These are phyloP conservation scores for Hericium alpestre DNA, from an alignment of 768 basidiomycete species.

Conservation along the genomic window DNA sequence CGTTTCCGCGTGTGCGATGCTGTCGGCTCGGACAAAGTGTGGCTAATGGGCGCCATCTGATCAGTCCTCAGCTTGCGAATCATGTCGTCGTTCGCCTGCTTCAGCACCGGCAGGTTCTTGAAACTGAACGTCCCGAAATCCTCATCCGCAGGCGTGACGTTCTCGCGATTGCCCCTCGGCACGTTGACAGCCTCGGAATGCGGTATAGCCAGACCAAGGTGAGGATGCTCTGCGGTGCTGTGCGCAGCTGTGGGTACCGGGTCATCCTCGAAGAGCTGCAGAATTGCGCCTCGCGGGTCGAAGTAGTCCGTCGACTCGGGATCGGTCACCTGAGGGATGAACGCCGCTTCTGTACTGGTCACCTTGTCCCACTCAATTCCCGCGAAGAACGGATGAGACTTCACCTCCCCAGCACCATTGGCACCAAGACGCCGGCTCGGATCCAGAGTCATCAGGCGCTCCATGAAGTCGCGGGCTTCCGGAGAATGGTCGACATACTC, in stretches of 20 bases:
- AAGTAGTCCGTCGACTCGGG: conserved; percentile 99
- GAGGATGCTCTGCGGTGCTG: conserved; percentile 33
- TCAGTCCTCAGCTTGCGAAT: conserved; percentile 93
- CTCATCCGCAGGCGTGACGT: conserved; percentile 53
- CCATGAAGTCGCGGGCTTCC: conserved; percentile 87
- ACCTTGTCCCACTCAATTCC: conserved; percentile 92
- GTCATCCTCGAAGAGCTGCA: conserved; percentile 87
- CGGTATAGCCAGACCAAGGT: conserved; percentile 18
- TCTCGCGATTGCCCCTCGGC: conserved; percentile 19
- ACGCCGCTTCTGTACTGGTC: conserved; percentile 79
- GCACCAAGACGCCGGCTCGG: conserved; percentile 73
- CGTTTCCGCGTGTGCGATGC: conserved; percentile 55
- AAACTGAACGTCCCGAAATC: conserved; percentile 98
- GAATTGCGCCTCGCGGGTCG: conserved; percentile 87
- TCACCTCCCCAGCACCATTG: conserved; percentile 86
- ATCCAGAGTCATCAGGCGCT: conserved; percentile 72
- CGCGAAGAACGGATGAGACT: conserved; percentile 80
- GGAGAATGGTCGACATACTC: conserved; percentile 80
- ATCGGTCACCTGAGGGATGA: conserved; percentile 90
- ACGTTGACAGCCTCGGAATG: conserved; percentile 15
- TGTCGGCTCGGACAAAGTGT: conserved; percentile 58
- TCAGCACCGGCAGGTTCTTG: conserved; percentile 91
- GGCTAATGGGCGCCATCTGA: conserved; percentile 68
- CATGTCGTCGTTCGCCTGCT: conserved; percentile 97
- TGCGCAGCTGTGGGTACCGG: conserved; percentile 50